Evolutionary conservation across 2,329 filamentous ascomycete species (phyloP), one percentile per base, ranked within the genome.

Genomic region (Penicillium carneum): DNA sequence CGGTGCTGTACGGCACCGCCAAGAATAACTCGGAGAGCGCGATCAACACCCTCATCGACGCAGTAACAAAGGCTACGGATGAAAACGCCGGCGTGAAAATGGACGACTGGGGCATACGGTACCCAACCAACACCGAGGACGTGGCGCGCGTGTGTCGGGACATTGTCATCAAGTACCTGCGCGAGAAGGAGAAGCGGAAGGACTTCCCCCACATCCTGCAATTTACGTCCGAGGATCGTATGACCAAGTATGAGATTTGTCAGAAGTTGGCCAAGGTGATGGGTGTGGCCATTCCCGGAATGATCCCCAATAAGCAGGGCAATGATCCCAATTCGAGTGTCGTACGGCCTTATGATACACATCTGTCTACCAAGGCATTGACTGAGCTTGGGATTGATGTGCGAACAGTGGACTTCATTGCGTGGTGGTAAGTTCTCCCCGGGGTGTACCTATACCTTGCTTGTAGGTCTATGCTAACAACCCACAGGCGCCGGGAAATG

Each of bases 161-260:
- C 68, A 81, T 95, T 49, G 86, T 90, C 1, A 83, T 82, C 63
- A 88, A 90, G 71, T 95, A 93, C 71, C 80, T 90, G 56, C 77
- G 71, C 72, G 73, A 77, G 51, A 77, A 81, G 12, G 78, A 80
- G 41, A 80, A 84, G 39, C 79, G 82, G 52, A 75, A 80, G 11
- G 73, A 80, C 16, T 79, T 96, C 41, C 93, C 93, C 0, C 80
- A 74, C 31, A 85, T 93, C 45, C 82, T 97, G 18, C 93, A 97
- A 57, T 96, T 96, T 79, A 91, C 90, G 3, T 92, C 91, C 47
- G 92, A 97, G 77, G 91, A 96, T 69, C 86, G 84, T 66, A 90
- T 89, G 82, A 97, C 93, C 48, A 97, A 97, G 80, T 96, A 93
- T 76, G 88, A 94, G 76, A 96, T 97, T 58, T 93, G 91, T 75